phyloP scores from a whole-genome alignment of 2,329 filamentous ascomycete species.

The Eutypa lata region DNA sequence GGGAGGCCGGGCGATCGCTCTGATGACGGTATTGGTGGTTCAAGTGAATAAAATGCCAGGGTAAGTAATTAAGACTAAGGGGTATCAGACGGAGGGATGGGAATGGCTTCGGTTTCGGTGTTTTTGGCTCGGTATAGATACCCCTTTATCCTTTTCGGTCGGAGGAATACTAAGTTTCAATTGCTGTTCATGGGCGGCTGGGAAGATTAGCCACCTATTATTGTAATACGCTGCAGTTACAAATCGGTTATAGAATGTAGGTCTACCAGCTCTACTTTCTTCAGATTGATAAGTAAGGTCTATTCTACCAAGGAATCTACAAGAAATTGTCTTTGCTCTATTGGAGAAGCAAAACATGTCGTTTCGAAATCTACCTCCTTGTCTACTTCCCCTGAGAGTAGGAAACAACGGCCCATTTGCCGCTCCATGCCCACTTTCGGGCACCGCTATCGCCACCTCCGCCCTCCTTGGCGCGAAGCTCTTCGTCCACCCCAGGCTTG shows the following conservation, averaged over 20 bases:
- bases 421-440: constrained; percentile 90
- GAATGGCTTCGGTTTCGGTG: background rate
- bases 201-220: background rate
- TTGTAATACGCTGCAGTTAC: no score
- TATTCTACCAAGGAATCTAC: background rate
- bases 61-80: no score
- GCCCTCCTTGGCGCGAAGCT: constrained; percentile 63
- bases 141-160: background rate
- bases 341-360: no score
- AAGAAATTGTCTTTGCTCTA: background rate
- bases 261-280: no score
- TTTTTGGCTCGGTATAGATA: background rate
- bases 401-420: constrained; percentile 94
- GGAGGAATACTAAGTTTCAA: background rate
- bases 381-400: constrained; percentile 66
- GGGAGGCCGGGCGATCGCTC: constrained; percentile 1
- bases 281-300: no score
- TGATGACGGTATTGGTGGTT: background rate
- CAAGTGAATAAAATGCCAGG: background rate
- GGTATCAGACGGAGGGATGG: constrained; percentile 2
- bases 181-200: background rate
- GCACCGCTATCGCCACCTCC: constrained; percentile 69
- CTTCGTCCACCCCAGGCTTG: constrained; percentile 78
- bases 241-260: no score
- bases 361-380: background rate